A percentile compares a stretch with the other conserved stretches of the same genome.
phyloP scores from a whole-genome alignment of 805 yeast genomes.

The Teunomyces barrocoloradensis region DNA sequence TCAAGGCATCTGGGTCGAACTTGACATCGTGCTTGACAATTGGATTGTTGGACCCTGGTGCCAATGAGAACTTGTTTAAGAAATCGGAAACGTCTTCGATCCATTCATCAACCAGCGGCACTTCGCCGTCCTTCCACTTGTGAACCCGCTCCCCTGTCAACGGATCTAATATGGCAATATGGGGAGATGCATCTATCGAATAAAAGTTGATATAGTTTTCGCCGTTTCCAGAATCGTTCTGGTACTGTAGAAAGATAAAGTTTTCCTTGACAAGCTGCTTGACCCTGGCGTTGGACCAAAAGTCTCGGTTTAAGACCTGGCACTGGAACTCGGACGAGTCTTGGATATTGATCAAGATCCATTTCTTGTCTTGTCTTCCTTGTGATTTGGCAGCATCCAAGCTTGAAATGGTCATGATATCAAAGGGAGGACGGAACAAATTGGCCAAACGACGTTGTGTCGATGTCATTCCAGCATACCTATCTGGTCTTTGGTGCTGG shows the following conservation, averaged over 20 bases:
- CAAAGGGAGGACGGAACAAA: constrained; percentile 92
- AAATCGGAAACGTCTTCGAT: constrained; percentile 68
- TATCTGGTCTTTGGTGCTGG: constrained; percentile 19
- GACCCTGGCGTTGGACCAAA: constrained; percentile 74
- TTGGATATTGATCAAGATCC: constrained; percentile 88
- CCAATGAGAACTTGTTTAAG: constrained; percentile 60
- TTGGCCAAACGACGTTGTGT: constrained; percentile 72
- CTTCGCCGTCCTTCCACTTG: constrained; percentile 64
- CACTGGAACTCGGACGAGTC: constrained; percentile 82
- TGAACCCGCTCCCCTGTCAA: constrained; percentile 89
- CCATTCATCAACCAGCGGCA: constrained; percentile 61
- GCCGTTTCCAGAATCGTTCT: constrained; percentile 74
- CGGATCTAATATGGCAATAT: constrained; percentile 89
- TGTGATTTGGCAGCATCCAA: constrained; percentile 70
- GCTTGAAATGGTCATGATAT: constrained; percentile 64
- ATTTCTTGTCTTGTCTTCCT: constrained; percentile 65
- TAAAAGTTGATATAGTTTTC: constrained; percentile 69
- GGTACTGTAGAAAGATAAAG: constrained; percentile 85
- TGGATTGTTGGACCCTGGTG: constrained; percentile 64
- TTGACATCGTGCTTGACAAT: constrained; percentile 56
- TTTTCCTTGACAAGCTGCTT: constrained; percentile 62
- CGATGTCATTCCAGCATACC: constrained; percentile 39
- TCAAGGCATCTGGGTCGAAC: constrained; percentile 60
- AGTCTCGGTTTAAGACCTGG: constrained; percentile 87
- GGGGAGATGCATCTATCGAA: constrained; percentile 71